Conservation (phyloP, 441 rosid species). For the Hura crepitans region DNA sequence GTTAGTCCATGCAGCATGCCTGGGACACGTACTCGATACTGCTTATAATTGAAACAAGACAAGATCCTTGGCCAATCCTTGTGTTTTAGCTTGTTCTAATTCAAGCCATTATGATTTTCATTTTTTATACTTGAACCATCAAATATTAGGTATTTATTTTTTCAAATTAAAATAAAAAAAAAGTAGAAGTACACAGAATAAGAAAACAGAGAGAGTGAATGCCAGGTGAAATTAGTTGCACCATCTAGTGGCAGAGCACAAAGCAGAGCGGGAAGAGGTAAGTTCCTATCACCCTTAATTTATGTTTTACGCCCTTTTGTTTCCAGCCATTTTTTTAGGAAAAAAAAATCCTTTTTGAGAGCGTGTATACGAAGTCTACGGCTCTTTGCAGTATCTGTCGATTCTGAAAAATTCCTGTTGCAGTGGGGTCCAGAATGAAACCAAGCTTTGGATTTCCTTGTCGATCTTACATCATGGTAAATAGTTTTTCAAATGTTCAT, state of each 20-base stretch:
- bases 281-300: neutral
- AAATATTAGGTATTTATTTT: no score
- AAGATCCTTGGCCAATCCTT: neutral
- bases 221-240: neutral
- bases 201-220: no score
- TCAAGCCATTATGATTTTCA: no score
- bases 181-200: neutral
- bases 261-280: neutral
- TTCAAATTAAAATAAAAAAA: no score
- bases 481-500: no score
- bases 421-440: neutral
- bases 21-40: neutral
- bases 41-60: neutral
- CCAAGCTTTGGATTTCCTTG: no score
- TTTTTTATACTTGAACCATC: no score
- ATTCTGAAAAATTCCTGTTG: neutral
- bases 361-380: neutral
- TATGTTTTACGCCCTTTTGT: no score
- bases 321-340: no score
- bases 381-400: neutral
- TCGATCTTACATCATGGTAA: no score
- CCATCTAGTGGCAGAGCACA: neutral
- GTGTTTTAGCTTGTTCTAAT: no score
- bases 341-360: no score
- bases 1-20: neutral